Base-by-base conservation (phyloP, 176 grass and related monocot genomes). In the Carex parvula region DNA sequence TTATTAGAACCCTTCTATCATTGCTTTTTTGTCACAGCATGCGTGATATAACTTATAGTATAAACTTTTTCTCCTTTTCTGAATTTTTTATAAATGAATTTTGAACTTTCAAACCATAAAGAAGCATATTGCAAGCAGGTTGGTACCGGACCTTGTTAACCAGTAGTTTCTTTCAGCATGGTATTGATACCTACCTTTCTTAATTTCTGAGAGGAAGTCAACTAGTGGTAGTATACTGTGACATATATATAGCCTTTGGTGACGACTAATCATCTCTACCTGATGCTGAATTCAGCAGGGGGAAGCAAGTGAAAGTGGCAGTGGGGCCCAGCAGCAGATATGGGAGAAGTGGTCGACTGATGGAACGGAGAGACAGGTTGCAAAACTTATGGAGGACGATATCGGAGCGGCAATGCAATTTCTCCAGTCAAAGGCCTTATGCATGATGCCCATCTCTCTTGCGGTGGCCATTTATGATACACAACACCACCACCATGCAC, bases 311-410 rank as follows among this genome's bases (percentile, higher is more conserved):
- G 91, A 96, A 83, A 88, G 88, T 89, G 97, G 93, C 17, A 81
- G 85, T 65, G 81, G 60, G 63, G 18, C 63, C 14, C 88, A 91
- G 71, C 92, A 95, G 46, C 97, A 99, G 85, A 83, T 99, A 71
- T 99, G 97, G 93, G 97, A 96, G 78, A 99, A 95, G 79, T 99
- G 91, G 93, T 95, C 93, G 82, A 99, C 97, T 8, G 97, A 99
- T 79, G 97, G 93, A 81, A 99, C 97, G 13, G 97, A 99, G 77
- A 91, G 84, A 83, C 97, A 99, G 71, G 93, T 96, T 13, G 90
- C 93, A 42, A 99, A 95, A 87, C 81, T 99, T 63, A 94, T 99
- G 97, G 91, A 99, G 64, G 97, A 99, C 44, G 91, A 96, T 82
- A 96, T 96, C 18, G 93, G 93, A 68, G 76, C 93, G 18, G 93